phyloP scores from a whole-genome alignment of 2,329 filamentous ascomycete genomes.

The Colletotrichum sp. region DNA sequence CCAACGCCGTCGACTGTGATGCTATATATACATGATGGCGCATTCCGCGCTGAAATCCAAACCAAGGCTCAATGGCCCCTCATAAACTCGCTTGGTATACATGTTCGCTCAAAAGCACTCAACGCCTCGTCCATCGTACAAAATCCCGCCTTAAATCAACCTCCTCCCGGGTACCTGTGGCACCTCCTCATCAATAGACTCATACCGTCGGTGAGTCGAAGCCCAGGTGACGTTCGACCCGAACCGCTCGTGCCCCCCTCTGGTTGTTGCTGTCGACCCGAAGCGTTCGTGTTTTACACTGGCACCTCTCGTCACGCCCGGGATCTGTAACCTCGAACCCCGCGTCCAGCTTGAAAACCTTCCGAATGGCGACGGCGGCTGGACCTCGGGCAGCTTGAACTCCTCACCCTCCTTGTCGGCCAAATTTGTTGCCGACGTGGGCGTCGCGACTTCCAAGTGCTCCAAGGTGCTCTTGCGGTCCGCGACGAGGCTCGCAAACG shows the following conservation, averaged over 20 bases:
- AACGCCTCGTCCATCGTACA: neutral
- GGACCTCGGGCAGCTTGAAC: slow-evolving; percentile 4
- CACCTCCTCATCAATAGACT: neutral
- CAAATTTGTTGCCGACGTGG: neutral
- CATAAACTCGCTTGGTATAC: neutral
- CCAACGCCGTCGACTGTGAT: neutral
- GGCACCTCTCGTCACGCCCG: neutral
- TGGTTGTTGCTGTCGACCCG: neutral
- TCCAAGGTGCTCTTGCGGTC: neutral
- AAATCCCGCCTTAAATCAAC: neutral
- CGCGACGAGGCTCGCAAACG: neutral
- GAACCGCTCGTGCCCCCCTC: neutral
- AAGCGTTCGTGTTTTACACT: neutral
- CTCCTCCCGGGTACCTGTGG: neutral
- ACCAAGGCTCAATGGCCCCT: neutral
- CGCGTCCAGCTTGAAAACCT: neutral
- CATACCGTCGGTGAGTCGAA: neutral
- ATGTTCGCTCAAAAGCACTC: neutral
- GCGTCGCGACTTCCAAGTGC: neutral
- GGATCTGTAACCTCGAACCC: slow-evolving; percentile 7
- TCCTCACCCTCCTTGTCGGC: neutral
- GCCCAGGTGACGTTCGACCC: neutral
- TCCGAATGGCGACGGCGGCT: neutral
- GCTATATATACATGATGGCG: neutral
- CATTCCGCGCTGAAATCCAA: neutral